Percentiles rank a stretch among this genome's conserved stretches.
Conservation (phyloP, 1,284 basidiomycete genomes). For the Wallemia mellicola region DNA sequence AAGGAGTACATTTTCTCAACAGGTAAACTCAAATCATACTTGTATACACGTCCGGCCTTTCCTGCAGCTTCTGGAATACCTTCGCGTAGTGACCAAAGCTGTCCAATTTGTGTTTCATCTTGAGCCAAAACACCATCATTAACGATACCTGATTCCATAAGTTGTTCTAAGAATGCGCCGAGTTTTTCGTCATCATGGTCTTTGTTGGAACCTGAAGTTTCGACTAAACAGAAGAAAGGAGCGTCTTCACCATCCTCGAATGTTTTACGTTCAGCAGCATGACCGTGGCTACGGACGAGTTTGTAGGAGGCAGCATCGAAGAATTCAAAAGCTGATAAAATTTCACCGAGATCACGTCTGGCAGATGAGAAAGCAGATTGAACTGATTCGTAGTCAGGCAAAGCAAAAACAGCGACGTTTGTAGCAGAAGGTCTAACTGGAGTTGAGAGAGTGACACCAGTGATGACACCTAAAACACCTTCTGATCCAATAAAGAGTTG, state of each 20-base stretch:
- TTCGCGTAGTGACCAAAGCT: constrained; percentile 82
- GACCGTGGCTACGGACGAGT: constrained; percentile 22
- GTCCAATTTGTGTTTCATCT: constrained; percentile 61
- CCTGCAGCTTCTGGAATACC: constrained; percentile 72
- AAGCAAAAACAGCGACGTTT: constrained; percentile 25
- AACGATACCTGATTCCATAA: constrained; percentile 46
- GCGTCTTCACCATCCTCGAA: constrained; percentile 27
- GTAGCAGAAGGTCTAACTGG: constrained; percentile 36
- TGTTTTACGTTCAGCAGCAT: constrained; percentile 14
- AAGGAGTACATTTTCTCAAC: constrained; percentile 64
- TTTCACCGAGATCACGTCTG: constrained; percentile 54
- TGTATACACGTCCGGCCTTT: constrained; percentile 85
- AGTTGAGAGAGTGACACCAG: constrained; percentile 82
- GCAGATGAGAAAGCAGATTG: constrained; percentile 24
- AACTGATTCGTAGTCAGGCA: constrained; percentile 24
- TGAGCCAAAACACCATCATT: constrained; percentile 80
- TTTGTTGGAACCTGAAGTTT: constrained; percentile 76
- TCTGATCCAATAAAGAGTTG: constrained; percentile 96
- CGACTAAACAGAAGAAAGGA: constrained; percentile 58
- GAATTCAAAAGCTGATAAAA: constrained; percentile 91
- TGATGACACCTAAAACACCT: constrained; percentile 82
- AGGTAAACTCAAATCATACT: constrained; percentile 89
- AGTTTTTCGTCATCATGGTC: constrained; percentile 98
- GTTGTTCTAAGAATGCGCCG: constrained; percentile 39
- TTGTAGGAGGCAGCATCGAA: constrained; percentile 71